phyloP scores from a whole-genome alignment of 2,329 filamentous ascomycete species.

The Thyridium curvatum region DNA sequence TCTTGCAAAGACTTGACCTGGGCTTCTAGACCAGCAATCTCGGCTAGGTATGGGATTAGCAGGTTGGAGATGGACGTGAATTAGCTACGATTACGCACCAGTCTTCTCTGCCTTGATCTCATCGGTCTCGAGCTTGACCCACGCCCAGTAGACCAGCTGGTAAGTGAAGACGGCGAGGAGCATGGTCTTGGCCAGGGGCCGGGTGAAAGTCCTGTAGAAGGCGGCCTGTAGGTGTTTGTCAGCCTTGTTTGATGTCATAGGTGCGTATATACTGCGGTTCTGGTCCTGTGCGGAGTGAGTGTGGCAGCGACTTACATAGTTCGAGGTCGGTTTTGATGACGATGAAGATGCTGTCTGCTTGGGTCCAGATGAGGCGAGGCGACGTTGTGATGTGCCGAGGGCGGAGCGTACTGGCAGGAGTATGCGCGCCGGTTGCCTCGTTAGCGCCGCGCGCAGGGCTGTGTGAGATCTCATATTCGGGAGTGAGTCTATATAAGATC shows the following conservation, averaged over 20 bases:
- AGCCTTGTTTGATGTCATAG: not conserved
- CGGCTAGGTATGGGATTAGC: conserved; percentile 7
- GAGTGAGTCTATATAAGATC: too few species aligned
- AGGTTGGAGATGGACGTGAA: not conserved
- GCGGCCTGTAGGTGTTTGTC: conserved; percentile 35
- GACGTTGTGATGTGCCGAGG: conserved; percentile 4
- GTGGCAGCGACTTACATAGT: not conserved
- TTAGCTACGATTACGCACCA: conserved; percentile 30
- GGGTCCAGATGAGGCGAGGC: conserved; percentile 13
- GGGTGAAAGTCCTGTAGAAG: conserved; percentile 71
- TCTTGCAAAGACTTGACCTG: conserved; percentile 27
- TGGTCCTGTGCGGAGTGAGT: too few species aligned
- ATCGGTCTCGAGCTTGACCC: conserved; percentile 67
- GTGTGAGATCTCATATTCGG: too few species aligned
- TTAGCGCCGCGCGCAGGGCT: conserved; percentile 1
- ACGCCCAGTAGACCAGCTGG: conserved; percentile 68
- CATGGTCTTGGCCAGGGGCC: conserved; percentile 67
- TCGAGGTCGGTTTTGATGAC: conserved; percentile 2
- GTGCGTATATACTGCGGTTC: too few species aligned
- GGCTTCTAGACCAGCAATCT: conserved; percentile 28
- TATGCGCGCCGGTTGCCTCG: conserved; percentile 5
- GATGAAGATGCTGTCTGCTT: conserved; percentile 7
- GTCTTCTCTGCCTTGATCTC: conserved; percentile 57
- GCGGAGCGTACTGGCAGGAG: not conserved
- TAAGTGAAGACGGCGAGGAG: conserved; percentile 73